These are phyloP conservation scores for Diaporthe vaccinii DNA, from an alignment of 2,329 filamentous ascomycete genomes.

Conservation along the genomic window DNA sequence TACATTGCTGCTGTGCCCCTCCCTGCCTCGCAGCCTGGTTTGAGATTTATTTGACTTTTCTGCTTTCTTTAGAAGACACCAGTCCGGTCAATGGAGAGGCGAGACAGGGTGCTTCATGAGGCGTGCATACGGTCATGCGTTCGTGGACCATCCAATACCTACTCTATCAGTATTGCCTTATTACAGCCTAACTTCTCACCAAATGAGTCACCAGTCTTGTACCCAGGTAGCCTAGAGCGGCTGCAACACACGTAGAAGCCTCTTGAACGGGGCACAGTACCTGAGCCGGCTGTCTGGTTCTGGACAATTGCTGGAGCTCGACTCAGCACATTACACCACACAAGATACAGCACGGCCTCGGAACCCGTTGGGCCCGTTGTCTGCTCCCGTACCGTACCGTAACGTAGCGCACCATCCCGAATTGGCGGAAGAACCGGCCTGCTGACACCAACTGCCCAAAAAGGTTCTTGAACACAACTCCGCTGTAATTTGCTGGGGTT, in stretches of 20 bases:
- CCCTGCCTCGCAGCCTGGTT: conserved; percentile 1
- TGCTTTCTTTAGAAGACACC: conserved; percentile 9
- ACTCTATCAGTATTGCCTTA: neutral
- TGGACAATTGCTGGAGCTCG: neutral
- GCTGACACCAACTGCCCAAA: conserved; percentile 3
- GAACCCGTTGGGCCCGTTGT: conserved; percentile 17
- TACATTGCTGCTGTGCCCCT: conserved; percentile 14
- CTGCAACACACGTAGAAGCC: neutral
- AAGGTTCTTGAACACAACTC: conserved; percentile 29
- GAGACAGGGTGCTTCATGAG: conserved; percentile 4
- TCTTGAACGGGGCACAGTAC: neutral
- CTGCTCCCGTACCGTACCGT: neutral
- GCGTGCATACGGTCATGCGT: neutral
- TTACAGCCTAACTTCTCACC: neutral
- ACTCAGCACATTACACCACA: neutral
- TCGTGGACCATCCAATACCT: neutral
- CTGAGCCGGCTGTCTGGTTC: neutral
- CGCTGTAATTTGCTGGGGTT: conserved; percentile 1
- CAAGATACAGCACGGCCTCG: conserved; percentile 4
- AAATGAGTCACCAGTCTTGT: neutral
- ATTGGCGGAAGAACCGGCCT: conserved; percentile 9
- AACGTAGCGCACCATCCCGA: conserved; percentile 19
- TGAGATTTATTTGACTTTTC: conserved; percentile 9
- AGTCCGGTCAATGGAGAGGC: neutral
- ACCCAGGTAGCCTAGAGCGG: neutral